These are phyloP conservation scores for Kalanchoe fedtschenkoi DNA, from an alignment of 164 flowering plant species.

Conservation along the genomic window DNA sequence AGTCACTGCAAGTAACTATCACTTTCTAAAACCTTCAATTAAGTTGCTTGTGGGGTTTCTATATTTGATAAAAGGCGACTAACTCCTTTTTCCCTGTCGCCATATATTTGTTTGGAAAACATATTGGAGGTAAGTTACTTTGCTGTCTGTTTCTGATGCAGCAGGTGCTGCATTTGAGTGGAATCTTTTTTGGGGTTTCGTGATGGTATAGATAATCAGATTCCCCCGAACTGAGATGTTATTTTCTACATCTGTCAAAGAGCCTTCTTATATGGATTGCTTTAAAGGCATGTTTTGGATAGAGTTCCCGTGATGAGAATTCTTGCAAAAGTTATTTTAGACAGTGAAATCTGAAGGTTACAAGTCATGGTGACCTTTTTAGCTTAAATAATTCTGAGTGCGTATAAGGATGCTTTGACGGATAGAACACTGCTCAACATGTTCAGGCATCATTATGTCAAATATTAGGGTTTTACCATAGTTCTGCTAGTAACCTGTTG, in stretches of 20 bases:
- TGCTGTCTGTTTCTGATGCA: background rate
- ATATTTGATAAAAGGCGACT: background rate
- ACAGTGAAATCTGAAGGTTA: background rate
- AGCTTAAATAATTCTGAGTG: background rate
- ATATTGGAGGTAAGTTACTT: conserved; percentile 2
- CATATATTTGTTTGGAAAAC: background rate
- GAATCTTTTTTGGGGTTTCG: background rate
- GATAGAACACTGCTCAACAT: background rate
- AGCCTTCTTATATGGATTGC: background rate
- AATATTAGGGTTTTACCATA: background rate
- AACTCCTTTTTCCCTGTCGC: background rate
- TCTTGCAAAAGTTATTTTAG: background rate
- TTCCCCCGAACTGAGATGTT: background rate
- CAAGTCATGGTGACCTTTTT: background rate
- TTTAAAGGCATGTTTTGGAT: background rate
- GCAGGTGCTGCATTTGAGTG: background rate
- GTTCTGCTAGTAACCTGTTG: background rate
- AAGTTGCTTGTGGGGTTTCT: background rate
- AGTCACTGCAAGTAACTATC: background rate
- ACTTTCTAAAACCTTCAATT: background rate
- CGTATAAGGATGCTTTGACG: background rate
- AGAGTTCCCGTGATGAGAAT: background rate
- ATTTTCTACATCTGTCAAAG: background rate
- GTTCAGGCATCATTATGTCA: background rate
- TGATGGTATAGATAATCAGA: background rate